These are phyloP conservation scores for Fagopyrum esculentum DNA, from an alignment of 148 eudicot genomes.

Conservation along the genomic window DNA sequence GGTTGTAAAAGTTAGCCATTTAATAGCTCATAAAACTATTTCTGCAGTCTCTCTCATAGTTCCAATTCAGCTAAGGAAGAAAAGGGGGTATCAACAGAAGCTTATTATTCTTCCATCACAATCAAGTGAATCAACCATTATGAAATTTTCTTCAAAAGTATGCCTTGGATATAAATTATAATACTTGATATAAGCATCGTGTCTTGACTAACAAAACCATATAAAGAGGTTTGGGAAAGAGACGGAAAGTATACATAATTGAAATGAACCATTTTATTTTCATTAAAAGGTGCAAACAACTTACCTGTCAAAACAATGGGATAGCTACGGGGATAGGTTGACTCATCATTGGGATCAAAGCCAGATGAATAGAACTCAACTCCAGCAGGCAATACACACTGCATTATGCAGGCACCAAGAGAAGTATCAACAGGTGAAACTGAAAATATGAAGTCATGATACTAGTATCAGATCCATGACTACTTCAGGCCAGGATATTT, in stretches of 20 bases:
- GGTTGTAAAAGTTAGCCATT: background rate
- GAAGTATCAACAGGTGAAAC: slow-evolving; percentile 14
- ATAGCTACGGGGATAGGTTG: slow-evolving; percentile 79
- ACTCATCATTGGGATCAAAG: slow-evolving; percentile 42
- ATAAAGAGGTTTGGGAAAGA: background rate
- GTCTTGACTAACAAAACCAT: background rate
- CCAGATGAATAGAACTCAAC: slow-evolving; percentile 72
- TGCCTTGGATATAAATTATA: background rate
- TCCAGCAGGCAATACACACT: slow-evolving; percentile 98
- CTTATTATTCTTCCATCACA: slow-evolving; percentile 6
- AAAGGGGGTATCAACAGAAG: background rate
- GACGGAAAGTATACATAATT: background rate
- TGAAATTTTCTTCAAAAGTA: background rate
- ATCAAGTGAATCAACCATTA: background rate
- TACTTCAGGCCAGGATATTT: slow-evolving; percentile 4
- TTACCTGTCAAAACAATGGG: slow-evolving; percentile 95
- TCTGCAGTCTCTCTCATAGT: background rate
- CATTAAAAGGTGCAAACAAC: slow-evolving; percentile 12
- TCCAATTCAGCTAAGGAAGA: background rate
- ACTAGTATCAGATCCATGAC: slow-evolving; percentile 10
- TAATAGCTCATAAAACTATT: background rate
- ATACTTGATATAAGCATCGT: background rate
- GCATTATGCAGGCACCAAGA: slow-evolving; percentile 27
- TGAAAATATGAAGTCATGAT: slow-evolving; percentile 8
- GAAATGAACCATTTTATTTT: slow-evolving; percentile 4